Base-by-base conservation (phyloP, 305 asterid species). In the Euphrasia arctica region DNA sequence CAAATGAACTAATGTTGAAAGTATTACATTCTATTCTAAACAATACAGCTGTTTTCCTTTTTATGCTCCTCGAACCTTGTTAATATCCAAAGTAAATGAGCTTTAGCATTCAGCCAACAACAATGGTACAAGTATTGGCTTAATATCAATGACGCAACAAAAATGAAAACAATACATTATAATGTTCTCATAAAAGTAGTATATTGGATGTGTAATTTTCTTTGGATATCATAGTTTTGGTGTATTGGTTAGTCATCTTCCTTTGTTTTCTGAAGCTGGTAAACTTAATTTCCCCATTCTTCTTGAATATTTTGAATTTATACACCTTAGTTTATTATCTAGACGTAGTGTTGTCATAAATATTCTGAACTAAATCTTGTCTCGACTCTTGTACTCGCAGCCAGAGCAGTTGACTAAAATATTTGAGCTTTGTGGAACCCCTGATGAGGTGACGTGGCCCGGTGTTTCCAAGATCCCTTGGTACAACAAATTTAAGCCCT, bases 341-440 rank as follows among this genome's bases (percentile, higher is more conserved):
- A 61, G 12, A 58, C 28, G 43, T 32, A 3, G 43, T 10, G 64
- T 18, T 31, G 5, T 29, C 1, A 63, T 1, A 10, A 28, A 25
- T 25, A 25, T 25, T 1, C 0, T 25, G 29, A 63, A 22, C 58
- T 52, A 62, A 36, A 54, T 61, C 28, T 36, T 27, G 32, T 56
- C 22, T 43, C 43, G 58, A 45, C 43, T 52, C 48, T 71, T 41
- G 65, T 58, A n/a, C 6, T 70, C 78, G 75, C 84, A 93, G 99
- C 90, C 95, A 15, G 99, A 93, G 62, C 99, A 93, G 80, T 78
- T 93, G 70, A 86, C 71, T 76, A 93, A 87, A 80, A 93, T 93
- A 76, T 93, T 74, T 70, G 96, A 93, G 83, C 96, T 93, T 71
- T 93, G 99, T 81, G 99, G 99, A 63, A 75, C 91, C 57, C 99